Evolutionary conservation across 163 green algal genomes (phyloP).

Genomic region (Scenedesmus sp.): DNA sequence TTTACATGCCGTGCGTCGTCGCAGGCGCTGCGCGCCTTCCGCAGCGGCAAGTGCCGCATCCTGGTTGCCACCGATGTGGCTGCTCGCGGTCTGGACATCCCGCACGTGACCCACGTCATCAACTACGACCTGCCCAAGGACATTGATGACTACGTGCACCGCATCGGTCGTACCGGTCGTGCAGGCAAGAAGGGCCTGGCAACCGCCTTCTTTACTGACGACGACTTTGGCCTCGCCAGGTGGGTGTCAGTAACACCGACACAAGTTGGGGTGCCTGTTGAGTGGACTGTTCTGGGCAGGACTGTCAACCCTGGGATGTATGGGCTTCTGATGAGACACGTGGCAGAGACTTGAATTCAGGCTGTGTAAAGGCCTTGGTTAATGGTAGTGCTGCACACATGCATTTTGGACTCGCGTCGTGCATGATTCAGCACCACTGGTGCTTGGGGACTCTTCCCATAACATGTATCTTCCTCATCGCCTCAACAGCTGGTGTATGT

Average conservation of each 20-base stretch:
- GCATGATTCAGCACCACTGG: too few species aligned
- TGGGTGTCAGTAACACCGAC: neutral
- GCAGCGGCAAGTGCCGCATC: slow-evolving; percentile 92
- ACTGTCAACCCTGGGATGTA: too few species aligned
- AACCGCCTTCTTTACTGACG: slow-evolving; percentile 79
- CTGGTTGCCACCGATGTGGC: slow-evolving; percentile 99
- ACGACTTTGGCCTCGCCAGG: slow-evolving; percentile 75
- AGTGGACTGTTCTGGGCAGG: too few species aligned
- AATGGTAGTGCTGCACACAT: too few species aligned
- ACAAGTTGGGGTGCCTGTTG: too few species aligned
- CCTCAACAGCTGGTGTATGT: neutral
- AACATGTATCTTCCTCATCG: too few species aligned
- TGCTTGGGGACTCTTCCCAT: too few species aligned
- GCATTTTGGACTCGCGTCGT: too few species aligned
- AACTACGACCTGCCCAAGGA: slow-evolving; percentile 92
- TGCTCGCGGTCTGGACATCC: slow-evolving; percentile 98
- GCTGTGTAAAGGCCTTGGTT: too few species aligned
- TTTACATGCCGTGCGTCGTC: neutral
- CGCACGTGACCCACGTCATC: slow-evolving; percentile 95
- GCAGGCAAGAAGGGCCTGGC: slow-evolving; percentile 81
- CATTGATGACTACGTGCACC: slow-evolving; percentile 99
- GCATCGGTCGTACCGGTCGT: slow-evolving; percentile 90
- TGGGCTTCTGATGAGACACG: too few species aligned
- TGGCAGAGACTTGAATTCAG: too few species aligned
- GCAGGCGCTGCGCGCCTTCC: slow-evolving; percentile 94